Conservation (phyloP, 2,329 filamentous ascomycete genomes). For the Alternaria hordeiaustralica region DNA sequence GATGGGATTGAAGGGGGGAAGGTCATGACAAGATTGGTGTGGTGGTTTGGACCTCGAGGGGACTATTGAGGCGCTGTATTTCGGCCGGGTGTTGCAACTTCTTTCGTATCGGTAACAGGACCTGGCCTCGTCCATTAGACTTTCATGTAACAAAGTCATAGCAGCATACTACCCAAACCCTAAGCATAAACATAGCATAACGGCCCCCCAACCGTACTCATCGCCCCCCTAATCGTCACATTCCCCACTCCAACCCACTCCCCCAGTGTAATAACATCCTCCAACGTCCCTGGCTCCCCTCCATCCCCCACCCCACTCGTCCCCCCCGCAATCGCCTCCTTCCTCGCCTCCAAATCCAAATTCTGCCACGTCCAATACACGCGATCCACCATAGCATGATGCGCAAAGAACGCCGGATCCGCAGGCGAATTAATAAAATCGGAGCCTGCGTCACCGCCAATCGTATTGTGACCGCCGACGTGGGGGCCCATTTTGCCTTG, state of each 20-base stretch:
- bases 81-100: not conserved
- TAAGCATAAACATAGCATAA: conserved; percentile 56
- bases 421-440: not conserved
- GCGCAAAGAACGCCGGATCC: conserved; percentile 22
- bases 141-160: not conserved
- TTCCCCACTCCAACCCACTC: conserved; percentile 33
- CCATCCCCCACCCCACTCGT: conserved; percentile 47
- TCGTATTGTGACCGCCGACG: conserved; percentile 54
- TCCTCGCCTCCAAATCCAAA: conserved; percentile 48
- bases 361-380: conserved; percentile 61
- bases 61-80: not conserved
- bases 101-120: not conserved
- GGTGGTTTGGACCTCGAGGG: not conserved
- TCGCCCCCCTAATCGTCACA: conserved; percentile 47
- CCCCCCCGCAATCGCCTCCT: conserved; percentile 52
- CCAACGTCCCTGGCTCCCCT: conserved; percentile 51
- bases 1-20: not conserved
- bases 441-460: conserved; percentile 47
- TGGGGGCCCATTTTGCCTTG: conserved; percentile 51
- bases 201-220: conserved; percentile 53
- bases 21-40: not conserved
- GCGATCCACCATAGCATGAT: conserved; percentile 58
- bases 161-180: not conserved
- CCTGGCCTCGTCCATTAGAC: not conserved
- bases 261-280: conserved; percentile 52